Evolutionary conservation across 2,329 filamentous ascomycete species (phyloP).

Genomic region (Penicillium sp.): DNA sequence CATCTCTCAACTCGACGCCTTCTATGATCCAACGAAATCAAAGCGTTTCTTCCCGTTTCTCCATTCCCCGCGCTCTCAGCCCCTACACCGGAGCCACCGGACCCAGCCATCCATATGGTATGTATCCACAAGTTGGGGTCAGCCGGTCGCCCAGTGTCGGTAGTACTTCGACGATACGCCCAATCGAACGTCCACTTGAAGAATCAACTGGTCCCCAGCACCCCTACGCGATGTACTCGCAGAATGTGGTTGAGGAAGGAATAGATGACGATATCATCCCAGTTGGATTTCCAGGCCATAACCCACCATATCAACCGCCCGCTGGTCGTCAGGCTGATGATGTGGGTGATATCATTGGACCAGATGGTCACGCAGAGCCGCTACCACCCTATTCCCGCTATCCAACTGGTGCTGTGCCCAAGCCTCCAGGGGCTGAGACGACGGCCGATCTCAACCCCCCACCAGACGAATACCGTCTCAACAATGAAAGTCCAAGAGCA

Average conservation of each 20-base stretch:
- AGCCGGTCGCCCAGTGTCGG: slow-evolving; percentile 63
- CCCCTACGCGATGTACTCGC: slow-evolving; percentile 82
- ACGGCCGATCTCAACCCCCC: slow-evolving; percentile 43
- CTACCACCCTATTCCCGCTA: slow-evolving; percentile 89
- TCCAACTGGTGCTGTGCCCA: slow-evolving; percentile 68
- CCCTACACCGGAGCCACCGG: slow-evolving; percentile 69
- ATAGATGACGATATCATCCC: slow-evolving; percentile 53
- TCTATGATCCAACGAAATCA: slow-evolving; percentile 43
- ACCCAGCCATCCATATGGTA: slow-evolving; percentile 79
- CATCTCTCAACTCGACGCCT: slow-evolving; percentile 31
- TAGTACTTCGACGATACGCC: slow-evolving; percentile 68
- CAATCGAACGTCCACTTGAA: slow-evolving; percentile 58
- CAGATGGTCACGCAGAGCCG: slow-evolving; percentile 85
- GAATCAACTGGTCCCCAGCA: slow-evolving; percentile 70
- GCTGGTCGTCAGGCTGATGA: slow-evolving; percentile 71
- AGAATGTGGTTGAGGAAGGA: slow-evolving; percentile 68
- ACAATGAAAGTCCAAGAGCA: slow-evolving; percentile 20
- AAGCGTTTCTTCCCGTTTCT: slow-evolving; percentile 48
- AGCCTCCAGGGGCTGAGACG: slow-evolving; percentile 48
- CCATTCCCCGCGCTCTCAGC: slow-evolving; percentile 54
- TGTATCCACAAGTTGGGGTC: slow-evolving; percentile 72
- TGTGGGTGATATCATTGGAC: slow-evolving; percentile 79
- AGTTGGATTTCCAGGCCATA: slow-evolving; percentile 71
- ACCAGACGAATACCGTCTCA: slow-evolving; percentile 53
- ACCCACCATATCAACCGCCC: slow-evolving; percentile 67